Percentiles rank a stretch among this genome's conserved stretches.
These are phyloP conservation scores for Sodiomyces alkalinus DNA, from an alignment of 2,329 filamentous ascomycete species.

Conservation along the genomic window DNA sequence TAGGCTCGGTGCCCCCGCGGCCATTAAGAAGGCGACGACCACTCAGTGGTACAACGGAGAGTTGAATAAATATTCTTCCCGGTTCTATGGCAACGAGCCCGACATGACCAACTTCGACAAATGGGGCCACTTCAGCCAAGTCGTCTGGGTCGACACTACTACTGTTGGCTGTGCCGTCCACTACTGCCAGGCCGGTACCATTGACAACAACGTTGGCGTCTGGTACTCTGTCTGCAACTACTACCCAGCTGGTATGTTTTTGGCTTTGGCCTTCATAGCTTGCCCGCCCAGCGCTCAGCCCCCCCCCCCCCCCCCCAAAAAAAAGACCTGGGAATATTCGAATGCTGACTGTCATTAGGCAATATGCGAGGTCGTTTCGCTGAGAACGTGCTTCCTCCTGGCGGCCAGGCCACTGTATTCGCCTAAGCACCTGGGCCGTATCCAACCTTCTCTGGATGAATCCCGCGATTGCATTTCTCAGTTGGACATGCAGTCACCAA, in stretches of 20 bases:
- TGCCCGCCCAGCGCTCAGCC: too few species aligned
- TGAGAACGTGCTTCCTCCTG: slow-evolving; percentile 30
- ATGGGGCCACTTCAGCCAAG: slow-evolving; percentile 42
- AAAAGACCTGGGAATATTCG: neutral
- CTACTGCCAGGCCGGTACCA: slow-evolving; percentile 42
- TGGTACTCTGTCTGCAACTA: slow-evolving; percentile 88
- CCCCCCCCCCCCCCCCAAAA: too few species aligned
- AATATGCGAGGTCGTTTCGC: slow-evolving; percentile 37
- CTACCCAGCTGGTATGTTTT: slow-evolving; percentile 47
- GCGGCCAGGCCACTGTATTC: slow-evolving; percentile 16
- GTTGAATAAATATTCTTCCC: slow-evolving; percentile 35
- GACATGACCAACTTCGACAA: slow-evolving; percentile 44
- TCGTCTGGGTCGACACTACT: slow-evolving; percentile 24
- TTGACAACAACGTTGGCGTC: slow-evolving; percentile 32
- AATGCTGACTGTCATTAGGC: slow-evolving; percentile 20
- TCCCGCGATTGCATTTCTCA: too few species aligned
- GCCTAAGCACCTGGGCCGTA: too few species aligned
- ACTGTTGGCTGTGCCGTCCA: slow-evolving; percentile 47
- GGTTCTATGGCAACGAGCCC: slow-evolving; percentile 45
- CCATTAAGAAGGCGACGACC: slow-evolving; percentile 54
- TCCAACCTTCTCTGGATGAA: too few species aligned
- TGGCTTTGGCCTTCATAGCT: neutral
- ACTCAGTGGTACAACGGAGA: slow-evolving; percentile 86
- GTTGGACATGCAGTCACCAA: too few species aligned
- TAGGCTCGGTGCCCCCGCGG: slow-evolving; percentile 32